Base-by-base conservation (phyloP, 495 filamentous ascomycete species). In the Lichina pygmaea region DNA sequence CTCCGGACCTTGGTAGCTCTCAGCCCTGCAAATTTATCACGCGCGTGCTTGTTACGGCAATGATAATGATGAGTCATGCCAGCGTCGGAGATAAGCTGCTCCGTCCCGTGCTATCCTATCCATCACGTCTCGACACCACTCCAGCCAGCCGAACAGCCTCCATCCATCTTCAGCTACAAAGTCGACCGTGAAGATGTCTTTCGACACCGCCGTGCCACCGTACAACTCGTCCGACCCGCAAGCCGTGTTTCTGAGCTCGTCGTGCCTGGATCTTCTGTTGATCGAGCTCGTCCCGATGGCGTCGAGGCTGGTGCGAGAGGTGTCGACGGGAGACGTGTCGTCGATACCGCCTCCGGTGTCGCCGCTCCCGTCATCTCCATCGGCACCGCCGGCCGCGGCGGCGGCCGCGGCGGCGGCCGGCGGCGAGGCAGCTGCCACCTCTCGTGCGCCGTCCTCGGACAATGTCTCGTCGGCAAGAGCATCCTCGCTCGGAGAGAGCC, bases 221-320 rank as follows among this genome's bases (percentile, higher is more conserved):
- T 75, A 72, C 64, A 80, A 73, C 57, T 60, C 73, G 55, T 73
- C 73, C 37, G 86, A 93, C 58, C 78, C 82, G 2, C 68, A 67
- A 50, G 75, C 81, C 34, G 75, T 74, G 45, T 80, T 85, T 63
- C 64, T 93, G 43, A 75, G 67, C 58, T 71, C 78, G 34, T 81
- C 86, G 33, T 81, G 77, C 50, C 71, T 95, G 46, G 89, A 97
- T 55, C 75, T 97, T 49, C 73, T 97, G 11, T 69, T 97, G 49
- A 94, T 97, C 53, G 89, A 97, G 62, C 68, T 97, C 44, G 89
- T 97, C 30, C 89, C 89, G 41, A 78, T 93, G 71, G 81, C 91
- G 4, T 83, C 89, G 58, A 72, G 89, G 45, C 59, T 95, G 33
- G 68, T 73, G 10, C 60, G 64, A 54, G 64, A 77, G 49, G 60